These are phyloP conservation scores for Plasmodium malariae DNA, from an alignment of 169 alveolate genomes.

Conservation along the genomic window DNA sequence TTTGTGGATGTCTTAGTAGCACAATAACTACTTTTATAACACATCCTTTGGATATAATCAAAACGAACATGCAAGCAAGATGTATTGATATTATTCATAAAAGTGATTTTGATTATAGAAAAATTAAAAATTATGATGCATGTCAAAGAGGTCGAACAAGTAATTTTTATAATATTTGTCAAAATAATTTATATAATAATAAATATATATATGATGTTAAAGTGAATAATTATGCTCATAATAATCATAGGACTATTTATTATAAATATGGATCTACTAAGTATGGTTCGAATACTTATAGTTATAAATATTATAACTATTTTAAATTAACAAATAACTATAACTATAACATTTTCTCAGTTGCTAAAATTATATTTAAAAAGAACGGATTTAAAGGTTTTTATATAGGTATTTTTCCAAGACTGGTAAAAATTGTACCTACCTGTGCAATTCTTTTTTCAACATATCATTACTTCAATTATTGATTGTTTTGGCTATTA, in stretches of 20 bases:
- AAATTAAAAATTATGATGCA: constrained; percentile 64
- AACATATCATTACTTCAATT: constrained; percentile 70
- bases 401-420: constrained; percentile 77
- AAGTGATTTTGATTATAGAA: constrained; percentile 72
- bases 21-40: constrained; percentile 74
- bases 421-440: constrained; percentile 78
- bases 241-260: constrained; percentile 54
- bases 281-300: constrained; percentile 70
- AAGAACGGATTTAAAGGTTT: constrained; percentile 66
- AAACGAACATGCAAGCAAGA: constrained; percentile 81
- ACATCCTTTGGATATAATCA: constrained; percentile 78
- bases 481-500: constrained; percentile 3
- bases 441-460: constrained; percentile 79
- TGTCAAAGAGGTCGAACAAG: constrained; percentile 1
- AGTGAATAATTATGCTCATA: constrained; percentile 64
- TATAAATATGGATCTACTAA: constrained; percentile 71
- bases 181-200: constrained; percentile 58
- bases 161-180: constrained; percentile 59
- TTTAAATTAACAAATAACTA: constrained; percentile 60
- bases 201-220: constrained; percentile 65
- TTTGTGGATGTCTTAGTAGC: constrained; percentile 78
- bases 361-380: constrained; percentile 52
- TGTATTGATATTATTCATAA: constrained; percentile 74
- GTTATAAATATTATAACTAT: constrained; percentile 59
- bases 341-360: constrained; percentile 69